Percentiles rank a stretch among this genome's conserved stretches.
phyloP scores from a whole-genome alignment of 768 basidiomycete genomes.

The Rhizopogon vulgaris region DNA sequence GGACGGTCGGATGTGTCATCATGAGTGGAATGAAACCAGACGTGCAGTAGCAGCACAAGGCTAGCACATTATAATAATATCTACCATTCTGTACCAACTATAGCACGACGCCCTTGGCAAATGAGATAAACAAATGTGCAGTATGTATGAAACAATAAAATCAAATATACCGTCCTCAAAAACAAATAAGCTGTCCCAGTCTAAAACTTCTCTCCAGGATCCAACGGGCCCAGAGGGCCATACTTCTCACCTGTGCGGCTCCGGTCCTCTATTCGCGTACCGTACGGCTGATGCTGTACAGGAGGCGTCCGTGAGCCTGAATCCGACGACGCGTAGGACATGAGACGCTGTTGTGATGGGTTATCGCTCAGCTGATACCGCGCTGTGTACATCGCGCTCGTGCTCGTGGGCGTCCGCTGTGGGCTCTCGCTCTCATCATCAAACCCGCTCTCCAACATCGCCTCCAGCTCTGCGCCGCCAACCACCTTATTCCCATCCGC shows the following conservation, averaged over 20 bases:
- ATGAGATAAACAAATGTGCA: slow-evolving; percentile 19
- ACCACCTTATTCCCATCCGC: slow-evolving; percentile 37
- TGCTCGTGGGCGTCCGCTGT: slow-evolving; percentile 20
- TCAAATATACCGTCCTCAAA: slow-evolving; percentile 14
- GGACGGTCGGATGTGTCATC: too few relatives aligned
- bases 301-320: slow-evolving; percentile 19
- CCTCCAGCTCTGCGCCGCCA: slow-evolving; percentile 74
- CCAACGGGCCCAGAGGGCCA: slow-evolving; percentile 53
- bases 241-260: slow-evolving; percentile 32
- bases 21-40: too few relatives aligned
- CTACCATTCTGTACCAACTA: neutral
- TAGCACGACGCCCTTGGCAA: neutral
- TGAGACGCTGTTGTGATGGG: slow-evolving; percentile 22
- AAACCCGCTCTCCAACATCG: slow-evolving; percentile 89
- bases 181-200: neutral
- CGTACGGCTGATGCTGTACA: slow-evolving; percentile 28
- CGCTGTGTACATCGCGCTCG: slow-evolving; percentile 33
- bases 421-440: slow-evolving; percentile 59
- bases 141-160: slow-evolving; percentile 13
- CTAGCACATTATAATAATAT: neutral
- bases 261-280: slow-evolving; percentile 31
- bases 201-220: slow-evolving; percentile 51
- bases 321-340: slow-evolving; percentile 49
- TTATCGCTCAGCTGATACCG: slow-evolving; percentile 67
- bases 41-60: neutral